A percentile compares a stretch with the other conserved stretches of the same genome.
phyloP scores from a whole-genome alignment of 2,329 filamentous ascomycete genomes.

The Malbranchea zuffiana region DNA sequence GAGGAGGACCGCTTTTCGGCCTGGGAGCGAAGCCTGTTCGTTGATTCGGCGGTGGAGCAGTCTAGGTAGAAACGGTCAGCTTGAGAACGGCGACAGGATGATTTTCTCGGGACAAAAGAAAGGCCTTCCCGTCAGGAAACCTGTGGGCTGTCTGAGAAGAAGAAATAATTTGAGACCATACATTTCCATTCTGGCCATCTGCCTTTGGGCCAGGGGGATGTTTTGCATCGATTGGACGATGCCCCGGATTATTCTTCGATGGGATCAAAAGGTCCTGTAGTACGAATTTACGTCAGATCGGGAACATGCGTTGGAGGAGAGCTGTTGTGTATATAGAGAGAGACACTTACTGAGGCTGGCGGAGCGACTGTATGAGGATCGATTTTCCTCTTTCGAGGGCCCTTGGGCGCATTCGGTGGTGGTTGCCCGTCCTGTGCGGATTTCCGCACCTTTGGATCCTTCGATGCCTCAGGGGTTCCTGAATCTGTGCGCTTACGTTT shows the following conservation, averaged over 20 bases:
- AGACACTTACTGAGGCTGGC: conserved; percentile 19
- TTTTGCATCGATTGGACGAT: conserved; percentile 17
- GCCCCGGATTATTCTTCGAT: conserved; percentile 28
- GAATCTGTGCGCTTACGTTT: conserved; percentile 29
- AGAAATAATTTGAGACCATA: too few species aligned
- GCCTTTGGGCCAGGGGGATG: conserved; percentile 3
- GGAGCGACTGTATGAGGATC: conserved; percentile 18
- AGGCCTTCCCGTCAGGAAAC: too few species aligned
- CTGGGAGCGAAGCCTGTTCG: too few species aligned
- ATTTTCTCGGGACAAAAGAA: too few species aligned
- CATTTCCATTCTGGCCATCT: conserved; percentile 3
- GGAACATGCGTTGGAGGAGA: conserved; percentile 1
- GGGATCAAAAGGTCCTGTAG: conserved; percentile 30
- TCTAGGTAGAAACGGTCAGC: too few species aligned
- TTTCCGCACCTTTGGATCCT: conserved; percentile 22
- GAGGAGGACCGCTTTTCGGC: too few species aligned
- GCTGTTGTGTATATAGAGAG: conserved; percentile 3
- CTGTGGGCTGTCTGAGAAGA: too few species aligned
- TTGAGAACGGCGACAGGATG: too few species aligned
- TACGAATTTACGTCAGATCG: neutral
- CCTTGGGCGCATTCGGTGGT: conserved; percentile 19
- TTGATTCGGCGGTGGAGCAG: too few species aligned
- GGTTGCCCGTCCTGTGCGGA: conserved; percentile 15
- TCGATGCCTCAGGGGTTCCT: conserved; percentile 17
- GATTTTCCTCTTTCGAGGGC: conserved; percentile 14